Evolutionary conservation across 1,284 basidiomycete species (phyloP).

Genomic region (Moesziomyces sp.): DNA sequence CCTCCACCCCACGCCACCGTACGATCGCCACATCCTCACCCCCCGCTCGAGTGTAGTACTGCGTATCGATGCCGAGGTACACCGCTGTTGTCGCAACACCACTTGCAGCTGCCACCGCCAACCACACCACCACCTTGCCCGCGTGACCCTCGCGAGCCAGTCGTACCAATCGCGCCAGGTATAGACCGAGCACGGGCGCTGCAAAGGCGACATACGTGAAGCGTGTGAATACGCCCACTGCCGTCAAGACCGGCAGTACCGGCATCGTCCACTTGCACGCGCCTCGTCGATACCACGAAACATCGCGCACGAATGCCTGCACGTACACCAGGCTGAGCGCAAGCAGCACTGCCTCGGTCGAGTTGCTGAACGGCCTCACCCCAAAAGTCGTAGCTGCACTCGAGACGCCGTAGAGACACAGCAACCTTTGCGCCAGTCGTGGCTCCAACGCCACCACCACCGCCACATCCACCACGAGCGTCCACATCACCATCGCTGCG

Average conservation of each 20-base stretch:
- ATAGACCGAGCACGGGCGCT: constrained; percentile 24
- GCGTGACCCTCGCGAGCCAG: constrained; percentile 1
- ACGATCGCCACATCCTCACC: neutral
- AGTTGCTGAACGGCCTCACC: constrained; percentile 67
- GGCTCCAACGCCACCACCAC: constrained; percentile 8
- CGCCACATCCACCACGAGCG: constrained; percentile 16
- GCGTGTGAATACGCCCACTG: constrained; percentile 59
- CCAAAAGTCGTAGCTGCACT: constrained; percentile 62
- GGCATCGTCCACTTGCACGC: constrained; percentile 11
- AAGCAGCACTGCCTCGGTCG: constrained; percentile 58
- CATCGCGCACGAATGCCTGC: neutral
- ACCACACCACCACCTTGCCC: neutral
- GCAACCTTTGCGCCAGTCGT: constrained; percentile 10
- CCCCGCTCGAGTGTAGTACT: constrained; percentile 5
- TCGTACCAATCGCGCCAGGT: neutral
- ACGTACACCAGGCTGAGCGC: constrained; percentile 24
- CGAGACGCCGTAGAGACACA: constrained; percentile 51
- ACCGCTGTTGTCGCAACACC: constrained; percentile 1
- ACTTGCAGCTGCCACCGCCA: constrained; percentile 5
- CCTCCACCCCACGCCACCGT: neutral
- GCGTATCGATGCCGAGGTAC: constrained; percentile 3
- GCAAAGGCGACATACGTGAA: constrained; percentile 65
- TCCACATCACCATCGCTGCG: constrained; percentile 7
- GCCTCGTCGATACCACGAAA: constrained; percentile 11
- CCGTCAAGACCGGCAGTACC: constrained; percentile 12